Conservation (phyloP, 2,329 filamentous ascomycete genomes). For the Sclerotinia trifoliorum region DNA sequence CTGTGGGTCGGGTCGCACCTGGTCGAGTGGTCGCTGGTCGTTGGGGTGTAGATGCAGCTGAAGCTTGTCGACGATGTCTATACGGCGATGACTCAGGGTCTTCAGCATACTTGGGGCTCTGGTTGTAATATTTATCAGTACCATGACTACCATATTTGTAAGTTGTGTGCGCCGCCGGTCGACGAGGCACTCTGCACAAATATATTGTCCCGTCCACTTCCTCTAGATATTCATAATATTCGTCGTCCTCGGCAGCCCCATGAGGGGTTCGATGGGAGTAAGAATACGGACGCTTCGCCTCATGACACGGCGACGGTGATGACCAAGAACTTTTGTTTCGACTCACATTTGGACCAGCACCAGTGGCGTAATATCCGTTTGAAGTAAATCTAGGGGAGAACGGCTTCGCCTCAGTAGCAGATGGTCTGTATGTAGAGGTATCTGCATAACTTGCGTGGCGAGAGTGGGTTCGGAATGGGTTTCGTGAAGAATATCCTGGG, state of each 20-base stretch:
- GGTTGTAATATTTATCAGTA: constrained; percentile 41
- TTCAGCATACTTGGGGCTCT: constrained; percentile 38
- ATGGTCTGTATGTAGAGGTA: constrained; percentile 32
- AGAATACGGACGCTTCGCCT: constrained; percentile 38
- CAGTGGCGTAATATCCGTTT: constrained; percentile 41
- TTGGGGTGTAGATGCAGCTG: constrained; percentile 36
- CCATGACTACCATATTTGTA: constrained; percentile 41
- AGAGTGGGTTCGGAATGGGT: constrained; percentile 38
- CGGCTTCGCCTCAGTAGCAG: constrained; percentile 29
- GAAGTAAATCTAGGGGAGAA: constrained; percentile 42
- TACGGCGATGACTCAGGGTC: constrained; percentile 33
- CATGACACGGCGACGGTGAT: constrained; percentile 33
- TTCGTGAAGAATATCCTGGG: constrained; percentile 28
- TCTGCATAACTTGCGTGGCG: constrained; percentile 40
- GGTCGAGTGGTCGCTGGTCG: constrained; percentile 29
- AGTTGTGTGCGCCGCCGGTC: constrained; percentile 32
- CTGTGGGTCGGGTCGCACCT: constrained; percentile 31
- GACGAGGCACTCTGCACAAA: constrained; percentile 22
- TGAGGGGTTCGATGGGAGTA: constrained; percentile 41
- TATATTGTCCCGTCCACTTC: constrained; percentile 37
- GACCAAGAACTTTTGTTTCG: constrained; percentile 41
- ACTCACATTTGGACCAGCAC: constrained; percentile 43
- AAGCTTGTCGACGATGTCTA: constrained; percentile 35
- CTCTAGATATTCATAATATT: constrained; percentile 39
- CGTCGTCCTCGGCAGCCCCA: constrained; percentile 42